Percentiles rank a stretch among this genome's conserved stretches.
Conservation (phyloP, 257 asterid genomes). For the Scutellaria galericulata region DNA sequence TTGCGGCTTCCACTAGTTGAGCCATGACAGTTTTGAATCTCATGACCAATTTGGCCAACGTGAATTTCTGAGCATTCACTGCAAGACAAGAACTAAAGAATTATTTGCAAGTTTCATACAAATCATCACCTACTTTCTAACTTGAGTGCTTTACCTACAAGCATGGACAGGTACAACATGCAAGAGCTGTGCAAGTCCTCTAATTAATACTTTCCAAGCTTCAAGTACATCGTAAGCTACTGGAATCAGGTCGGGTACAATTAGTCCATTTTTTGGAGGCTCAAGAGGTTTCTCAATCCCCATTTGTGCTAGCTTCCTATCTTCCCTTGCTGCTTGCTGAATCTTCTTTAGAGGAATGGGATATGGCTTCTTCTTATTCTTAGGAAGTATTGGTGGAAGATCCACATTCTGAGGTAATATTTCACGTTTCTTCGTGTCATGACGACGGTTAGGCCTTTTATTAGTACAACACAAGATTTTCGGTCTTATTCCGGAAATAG, state of each 20-base stretch:
- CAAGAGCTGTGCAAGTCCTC: conserved; percentile 77
- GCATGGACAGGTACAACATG: conserved; percentile 78
- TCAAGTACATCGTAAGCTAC: conserved; percentile 73
- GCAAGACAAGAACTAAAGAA: conserved; percentile 38
- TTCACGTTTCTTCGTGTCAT: conserved; percentile 49
- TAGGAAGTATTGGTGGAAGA: conserved; percentile 73
- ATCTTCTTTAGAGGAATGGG: conserved; percentile 82
- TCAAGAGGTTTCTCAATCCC: conserved; percentile 92
- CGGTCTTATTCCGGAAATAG: conserved; percentile 43
- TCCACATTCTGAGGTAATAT: conserved; percentile 68
- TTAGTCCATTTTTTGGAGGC: conserved; percentile 83
- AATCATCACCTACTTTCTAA: conserved; percentile 7
- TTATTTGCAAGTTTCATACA: conserved; percentile 20
- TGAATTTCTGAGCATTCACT: conserved; percentile 92
- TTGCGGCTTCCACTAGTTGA: conserved; percentile 62
- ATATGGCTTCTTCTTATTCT: conserved; percentile 87
- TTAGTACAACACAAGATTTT: conserved; percentile 44
- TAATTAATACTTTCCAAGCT: conserved; percentile 81
- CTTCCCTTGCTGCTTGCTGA: conserved; percentile 72
- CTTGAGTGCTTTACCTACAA: conserved; percentile 69
- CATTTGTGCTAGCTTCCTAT: conserved; percentile 80
- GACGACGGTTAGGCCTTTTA: conserved; percentile 44
- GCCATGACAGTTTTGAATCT: conserved; percentile 79
- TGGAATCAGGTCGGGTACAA: conserved; percentile 69
- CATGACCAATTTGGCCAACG: conserved; percentile 67